phyloP scores from a whole-genome alignment of 2,329 filamentous ascomycete genomes.

The Didymosphaeria variabile region DNA sequence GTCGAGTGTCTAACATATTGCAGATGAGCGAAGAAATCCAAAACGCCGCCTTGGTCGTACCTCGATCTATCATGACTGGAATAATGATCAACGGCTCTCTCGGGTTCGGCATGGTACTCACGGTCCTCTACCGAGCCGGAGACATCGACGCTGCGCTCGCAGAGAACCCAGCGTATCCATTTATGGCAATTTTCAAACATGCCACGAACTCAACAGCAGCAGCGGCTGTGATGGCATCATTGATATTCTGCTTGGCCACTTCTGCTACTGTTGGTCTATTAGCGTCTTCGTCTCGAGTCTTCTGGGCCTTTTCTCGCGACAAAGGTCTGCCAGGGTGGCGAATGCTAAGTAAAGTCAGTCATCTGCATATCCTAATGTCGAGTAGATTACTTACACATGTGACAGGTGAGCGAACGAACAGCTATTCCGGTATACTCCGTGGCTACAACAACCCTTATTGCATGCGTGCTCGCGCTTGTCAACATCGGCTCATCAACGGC shows the following conservation, averaged over 20 bases:
- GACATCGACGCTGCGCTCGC: conserved; percentile 42
- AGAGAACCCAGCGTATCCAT: conserved; percentile 54
- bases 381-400: conserved; percentile 24
- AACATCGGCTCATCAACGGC: conserved; percentile 54
- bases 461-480: conserved; percentile 56
- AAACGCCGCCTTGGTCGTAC: conserved; percentile 32
- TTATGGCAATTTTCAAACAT: conserved; percentile 58
- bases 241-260: conserved; percentile 43
- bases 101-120: conserved; percentile 44
- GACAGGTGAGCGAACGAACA: conserved; percentile 33
- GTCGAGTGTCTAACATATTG: conserved; percentile 29
- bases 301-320: conserved; percentile 54
- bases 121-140: conserved; percentile 46
- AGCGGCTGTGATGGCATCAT: conserved; percentile 55
- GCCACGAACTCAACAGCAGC: conserved; percentile 40
- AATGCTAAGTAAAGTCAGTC: conserved; percentile 26
- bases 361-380: background rate
- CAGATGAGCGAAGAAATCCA: conserved; percentile 34
- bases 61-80: conserved; percentile 45
- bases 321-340: conserved; percentile 51
- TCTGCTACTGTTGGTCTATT: conserved; percentile 46
- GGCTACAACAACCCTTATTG: conserved; percentile 43
- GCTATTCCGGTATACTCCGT: conserved; percentile 48
- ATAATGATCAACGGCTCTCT: conserved; percentile 46
- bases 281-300: conserved; percentile 49